Evolutionary conservation across 257 asterid genomes (phyloP).

Genomic region (Solanum infundibuliforme): DNA sequence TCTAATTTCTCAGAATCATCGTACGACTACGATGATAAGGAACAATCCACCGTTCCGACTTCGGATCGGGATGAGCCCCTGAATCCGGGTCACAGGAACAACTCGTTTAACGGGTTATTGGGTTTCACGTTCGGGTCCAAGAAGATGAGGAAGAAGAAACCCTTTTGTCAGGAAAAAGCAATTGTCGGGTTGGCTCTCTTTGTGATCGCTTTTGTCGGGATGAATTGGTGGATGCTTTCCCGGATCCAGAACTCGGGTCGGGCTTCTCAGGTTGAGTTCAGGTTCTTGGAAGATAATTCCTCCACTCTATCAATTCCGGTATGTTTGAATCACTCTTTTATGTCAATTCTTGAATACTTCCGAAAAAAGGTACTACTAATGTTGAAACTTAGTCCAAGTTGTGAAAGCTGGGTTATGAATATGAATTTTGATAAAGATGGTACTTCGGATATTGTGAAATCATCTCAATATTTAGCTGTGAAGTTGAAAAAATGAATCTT

Average conservation of each 20-base stretch:
- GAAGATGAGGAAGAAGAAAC: conserved; percentile 18
- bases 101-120: conserved; percentile 21
- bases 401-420: background rate
- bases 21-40: background rate
- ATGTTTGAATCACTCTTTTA: conserved; percentile 1
- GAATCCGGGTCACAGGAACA: background rate
- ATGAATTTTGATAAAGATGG: background rate
- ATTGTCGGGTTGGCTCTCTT: conserved; percentile 25
- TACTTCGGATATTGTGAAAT: background rate
- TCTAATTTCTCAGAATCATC: background rate
- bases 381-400: background rate
- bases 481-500: background rate
- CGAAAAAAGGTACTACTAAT: background rate
- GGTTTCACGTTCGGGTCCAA: conserved; percentile 17
- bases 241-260: conserved; percentile 59
- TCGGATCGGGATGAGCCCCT: conserved; percentile 2
- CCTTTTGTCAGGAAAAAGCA: conserved; percentile 33
- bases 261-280: conserved; percentile 28
- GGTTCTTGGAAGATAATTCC: conserved; percentile 41
- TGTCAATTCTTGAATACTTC: background rate
- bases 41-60: background rate
- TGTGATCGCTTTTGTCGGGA: conserved; percentile 35
- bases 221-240: conserved; percentile 77
- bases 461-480: background rate
- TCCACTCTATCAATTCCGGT: conserved; percentile 67